Base-by-base conservation (phyloP, 2,329 filamentous ascomycete genomes). In the Botrytis fabae region DNA sequence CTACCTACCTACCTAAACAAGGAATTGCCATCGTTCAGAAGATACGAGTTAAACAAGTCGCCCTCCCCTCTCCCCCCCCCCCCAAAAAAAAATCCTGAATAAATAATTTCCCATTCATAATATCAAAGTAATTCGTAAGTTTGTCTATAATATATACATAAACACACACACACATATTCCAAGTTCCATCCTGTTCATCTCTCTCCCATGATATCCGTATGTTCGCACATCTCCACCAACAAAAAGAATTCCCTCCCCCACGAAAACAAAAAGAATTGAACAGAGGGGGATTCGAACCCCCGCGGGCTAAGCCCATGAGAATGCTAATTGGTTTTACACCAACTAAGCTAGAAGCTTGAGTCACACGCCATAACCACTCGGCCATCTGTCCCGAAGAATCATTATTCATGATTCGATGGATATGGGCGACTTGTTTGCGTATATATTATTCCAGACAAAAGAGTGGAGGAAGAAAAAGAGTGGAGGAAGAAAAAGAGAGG, bases 251-350 rank as follows among this genome's bases (percentile, higher is more conserved):
- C 1, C n/a, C n/a, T 12, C 32, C 32, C 32, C 28, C 28, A 28
- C 28, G 3, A 40, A 40, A 62, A n/a, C 5, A 0, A 69, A 69
- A 69, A 44, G 28, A 20, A 16, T 62, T 70, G 70, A 68, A 72
- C 70, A 72, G 70, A 72, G 28, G 70, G 70, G 70, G 70, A 72
- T 72, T 72, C 70, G 70, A 72, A 72, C 70, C 70, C 70, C 70
- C 28, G 70, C 70, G 51, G 62, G 70, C 51, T 72, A 40, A 42
- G 61, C 62, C 70, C 62, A 72, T 72, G 70, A 72, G 70, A 72
- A 72, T 72, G 9, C 62, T 32, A 54, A 9, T 48, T 42, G 25
- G 40, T 51, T 60, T 54, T 46, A 8, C 14, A 68, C 12, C 46
- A 72, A 65, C 7, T 32, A 72, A 72, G 62, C 69, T 59, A 16